Percentiles rank a stretch among this genome's conserved stretches.
These are phyloP conservation scores for Rhizophora apiculata DNA, from an alignment of 345 rosid species.

Conservation along the genomic window DNA sequence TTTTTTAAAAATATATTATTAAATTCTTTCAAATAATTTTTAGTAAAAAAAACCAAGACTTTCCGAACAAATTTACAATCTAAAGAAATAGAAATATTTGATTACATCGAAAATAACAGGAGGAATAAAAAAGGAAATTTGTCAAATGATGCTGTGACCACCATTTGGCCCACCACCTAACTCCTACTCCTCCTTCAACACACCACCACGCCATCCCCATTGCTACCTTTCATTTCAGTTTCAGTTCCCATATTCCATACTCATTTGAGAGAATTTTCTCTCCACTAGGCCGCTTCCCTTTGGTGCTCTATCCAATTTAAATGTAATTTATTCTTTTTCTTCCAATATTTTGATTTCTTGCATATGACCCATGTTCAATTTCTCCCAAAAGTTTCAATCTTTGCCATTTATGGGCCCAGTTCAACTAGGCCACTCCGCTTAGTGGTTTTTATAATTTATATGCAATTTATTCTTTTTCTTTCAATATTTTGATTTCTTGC, in stretches of 20 bases:
- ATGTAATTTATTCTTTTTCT: background rate
- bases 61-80: too few species aligned
- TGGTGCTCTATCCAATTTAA: background rate
- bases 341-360: background rate
- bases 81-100: too few species aligned
- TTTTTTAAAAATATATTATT: too few species aligned
- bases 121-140: slow-evolving; percentile 12
- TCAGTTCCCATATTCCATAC: slow-evolving; percentile 6
- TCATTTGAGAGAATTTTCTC: slow-evolving; percentile 8
- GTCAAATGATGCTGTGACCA: slow-evolving; percentile 41
- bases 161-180: slow-evolving; percentile 15
- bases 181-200: slow-evolving; percentile 7
- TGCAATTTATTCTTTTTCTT: background rate
- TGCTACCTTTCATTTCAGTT: background rate
- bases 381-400: slow-evolving; percentile 5
- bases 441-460: background rate
- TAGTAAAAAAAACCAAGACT: too few species aligned
- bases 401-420: background rate
- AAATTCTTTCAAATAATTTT: too few species aligned
- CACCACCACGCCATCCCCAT: background rate
- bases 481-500: background rate
- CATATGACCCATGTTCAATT: background rate
- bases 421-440: too few species aligned
- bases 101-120: too few species aligned
- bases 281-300: too few species aligned